These are phyloP conservation scores for Lactarius trivialis DNA, from an alignment of 768 basidiomycete species.

Conservation along the genomic window DNA sequence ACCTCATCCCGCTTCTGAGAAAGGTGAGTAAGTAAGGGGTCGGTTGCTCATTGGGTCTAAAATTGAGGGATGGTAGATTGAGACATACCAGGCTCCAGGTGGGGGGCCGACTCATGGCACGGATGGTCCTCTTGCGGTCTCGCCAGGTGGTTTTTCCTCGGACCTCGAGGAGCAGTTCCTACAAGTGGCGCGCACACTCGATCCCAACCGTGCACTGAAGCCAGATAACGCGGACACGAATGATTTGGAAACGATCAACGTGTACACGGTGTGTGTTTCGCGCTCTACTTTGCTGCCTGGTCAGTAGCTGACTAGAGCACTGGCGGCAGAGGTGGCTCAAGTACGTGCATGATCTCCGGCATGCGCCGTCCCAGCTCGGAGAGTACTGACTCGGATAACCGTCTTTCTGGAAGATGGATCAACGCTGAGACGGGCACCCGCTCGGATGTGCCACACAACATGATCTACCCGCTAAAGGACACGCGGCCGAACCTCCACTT, in stretches of 20 bases:
- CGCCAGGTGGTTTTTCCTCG: conserved; percentile 26
- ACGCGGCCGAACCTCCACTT: conserved; percentile 31
- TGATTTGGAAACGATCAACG: conserved; percentile 24
- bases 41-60: not conserved
- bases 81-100: conserved; percentile 33
- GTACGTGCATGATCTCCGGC: conserved; percentile 28
- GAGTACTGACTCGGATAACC: not conserved
- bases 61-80: conserved; percentile 26
- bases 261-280: conserved; percentile 15
- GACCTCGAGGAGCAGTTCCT: conserved; percentile 27
- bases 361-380: not conserved
- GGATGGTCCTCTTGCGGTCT: conserved; percentile 38
- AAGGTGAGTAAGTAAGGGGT: conserved; percentile 35
- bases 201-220: conserved; percentile 22
- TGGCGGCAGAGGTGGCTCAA: conserved; percentile 45
- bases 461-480: conserved; percentile 34
- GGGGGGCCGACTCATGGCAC: conserved; percentile 38
- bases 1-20: conserved; percentile 49
- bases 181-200: conserved; percentile 24
- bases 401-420: conserved; percentile 39
- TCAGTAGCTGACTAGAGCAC: not conserved
- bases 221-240: conserved; percentile 21
- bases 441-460: conserved; percentile 45
- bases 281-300: too few relatives aligned
- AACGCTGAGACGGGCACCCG: conserved; percentile 44